Conservation (phyloP, 768 basidiomycete genomes). For the Hebeloma cylindrosporum region DNA sequence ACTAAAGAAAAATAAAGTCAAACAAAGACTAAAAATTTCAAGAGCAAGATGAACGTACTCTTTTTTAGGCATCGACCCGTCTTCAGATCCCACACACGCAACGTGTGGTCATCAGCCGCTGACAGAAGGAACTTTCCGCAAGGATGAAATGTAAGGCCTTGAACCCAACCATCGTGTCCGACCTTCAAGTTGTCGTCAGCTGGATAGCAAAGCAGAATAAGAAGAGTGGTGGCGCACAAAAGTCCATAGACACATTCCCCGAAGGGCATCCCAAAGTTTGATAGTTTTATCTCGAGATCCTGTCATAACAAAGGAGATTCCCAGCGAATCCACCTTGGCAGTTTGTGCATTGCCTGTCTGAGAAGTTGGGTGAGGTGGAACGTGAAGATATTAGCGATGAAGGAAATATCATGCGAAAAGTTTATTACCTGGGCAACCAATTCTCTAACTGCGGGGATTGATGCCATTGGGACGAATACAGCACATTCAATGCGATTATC, state of each 20-base stretch:
- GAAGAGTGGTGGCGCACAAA: slow-evolving; percentile 56
- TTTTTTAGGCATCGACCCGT: slow-evolving; percentile 84
- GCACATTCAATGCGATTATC: slow-evolving; percentile 85
- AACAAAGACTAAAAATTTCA: neutral
- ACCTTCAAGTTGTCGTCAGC: slow-evolving; percentile 36
- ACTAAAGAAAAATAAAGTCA: slow-evolving; percentile 31
- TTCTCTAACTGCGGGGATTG: slow-evolving; percentile 76
- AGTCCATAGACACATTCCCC: slow-evolving; percentile 77
- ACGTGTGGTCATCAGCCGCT: slow-evolving; percentile 88
- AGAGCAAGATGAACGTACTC: slow-evolving; percentile 16
- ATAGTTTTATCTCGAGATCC: slow-evolving; percentile 91
- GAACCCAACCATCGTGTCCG: slow-evolving; percentile 90
- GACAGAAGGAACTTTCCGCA: slow-evolving; percentile 89
- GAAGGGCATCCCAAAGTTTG: slow-evolving; percentile 85
- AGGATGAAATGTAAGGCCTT: slow-evolving; percentile 86
- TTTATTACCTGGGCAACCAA: slow-evolving; percentile 62
- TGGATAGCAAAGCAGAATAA: slow-evolving; percentile 1
- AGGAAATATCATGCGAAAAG: neutral
- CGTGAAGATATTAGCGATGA: neutral
- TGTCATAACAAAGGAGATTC: slow-evolving; percentile 64
- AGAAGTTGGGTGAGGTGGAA: no score
- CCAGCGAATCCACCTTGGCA: slow-evolving; percentile 29
- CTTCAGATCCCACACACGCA: slow-evolving; percentile 86
- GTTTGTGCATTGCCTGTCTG: slow-evolving; percentile 26
- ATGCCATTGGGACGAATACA: slow-evolving; percentile 74